These are phyloP conservation scores for Curvularia verruculosa DNA, from an alignment of 2,329 filamentous ascomycete genomes.

Conservation along the genomic window DNA sequence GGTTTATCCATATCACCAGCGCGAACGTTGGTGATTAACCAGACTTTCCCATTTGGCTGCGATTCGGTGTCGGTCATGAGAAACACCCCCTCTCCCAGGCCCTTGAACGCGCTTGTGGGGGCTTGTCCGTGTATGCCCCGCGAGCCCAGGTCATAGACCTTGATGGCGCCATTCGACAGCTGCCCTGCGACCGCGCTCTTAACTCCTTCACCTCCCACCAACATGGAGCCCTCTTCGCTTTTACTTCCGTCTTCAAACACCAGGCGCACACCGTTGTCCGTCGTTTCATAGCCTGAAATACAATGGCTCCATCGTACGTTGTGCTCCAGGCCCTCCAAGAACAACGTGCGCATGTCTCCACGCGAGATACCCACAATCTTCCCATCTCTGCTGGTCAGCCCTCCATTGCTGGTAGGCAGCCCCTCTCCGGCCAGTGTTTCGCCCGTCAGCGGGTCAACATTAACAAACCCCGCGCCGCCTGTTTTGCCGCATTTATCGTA, in stretches of 20 bases:
- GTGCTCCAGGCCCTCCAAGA: conserved; percentile 63
- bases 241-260: conserved; percentile 66
- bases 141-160: conserved; percentile 68
- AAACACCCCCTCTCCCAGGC: conserved; percentile 68
- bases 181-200: conserved; percentile 66
- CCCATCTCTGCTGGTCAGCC: conserved; percentile 59
- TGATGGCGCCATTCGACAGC: conserved; percentile 62
- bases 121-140: conserved; percentile 70
- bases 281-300: conserved; percentile 65
- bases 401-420: conserved; percentile 26
- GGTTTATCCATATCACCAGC: conserved; percentile 65
- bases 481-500: conserved; percentile 67
- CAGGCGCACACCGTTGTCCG: conserved; percentile 60
- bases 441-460: conserved; percentile 62
- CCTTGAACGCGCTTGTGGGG: conserved; percentile 65
- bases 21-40: conserved; percentile 69
- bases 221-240: conserved; percentile 64
- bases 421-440: conserved; percentile 45
- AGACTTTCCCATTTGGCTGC: conserved; percentile 54
- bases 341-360: conserved; percentile 67
- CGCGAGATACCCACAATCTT: conserved; percentile 67
- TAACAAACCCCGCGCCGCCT: conserved; percentile 59
- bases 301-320: conserved; percentile 62
- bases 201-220: conserved; percentile 68
- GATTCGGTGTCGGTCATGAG: conserved; percentile 56